Evolutionary conservation across 495 filamentous ascomycete species (phyloP), one percentile per base, ranked within the genome.

Genomic region (Usnea hakonensis): DNA sequence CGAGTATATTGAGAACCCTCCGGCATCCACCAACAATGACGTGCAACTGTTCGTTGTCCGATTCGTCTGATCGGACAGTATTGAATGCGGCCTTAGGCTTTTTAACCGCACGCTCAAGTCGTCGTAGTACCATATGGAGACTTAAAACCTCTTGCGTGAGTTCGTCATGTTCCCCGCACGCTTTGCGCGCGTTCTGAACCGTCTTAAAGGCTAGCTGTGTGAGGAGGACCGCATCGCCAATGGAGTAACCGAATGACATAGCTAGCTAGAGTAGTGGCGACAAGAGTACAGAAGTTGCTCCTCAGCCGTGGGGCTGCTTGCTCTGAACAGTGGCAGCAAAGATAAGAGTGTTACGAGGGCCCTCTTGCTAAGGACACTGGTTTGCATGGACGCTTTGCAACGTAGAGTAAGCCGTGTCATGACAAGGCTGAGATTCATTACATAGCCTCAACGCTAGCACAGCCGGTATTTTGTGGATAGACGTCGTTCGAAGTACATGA

Each of bases 81-180:
- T 48, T 54, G 4, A 65, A 32, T 36, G 48, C 32, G 32, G 28
- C 17, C 3, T 33, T 38, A 1, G 58, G 64, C 28, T 19, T 52
- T 37, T 30, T 21, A 16, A 58, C 19, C 44, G 58, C 64, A 57
- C 73, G 71, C 48, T 75, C 75, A 5, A 85, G 72, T 55, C 82
- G 74, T 38, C 76, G 73, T 13, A 84, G 70, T 8, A 74, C 77
- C 5, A 70, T 76, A 56, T 80, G 73, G 23, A 85, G 68, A 62
- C 67, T 69, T 64, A 73, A 74, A 53, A 83, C 72, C 38, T 73
- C 71, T 21, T 57, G 62, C 26, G 61, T 69, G 14, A 73, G 69
- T 58, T 74, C 72, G 64, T 67, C 62, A 52, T 74, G 71, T 17
- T 63, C 63, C 14, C 68, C 65, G 37, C 68, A 67, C 7, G 69